Evolutionary conservation across 164 flowering plant genomes (phyloP), one percentile per base, ranked within the genome.

Genomic region (Euptelea pleiosperma): DNA sequence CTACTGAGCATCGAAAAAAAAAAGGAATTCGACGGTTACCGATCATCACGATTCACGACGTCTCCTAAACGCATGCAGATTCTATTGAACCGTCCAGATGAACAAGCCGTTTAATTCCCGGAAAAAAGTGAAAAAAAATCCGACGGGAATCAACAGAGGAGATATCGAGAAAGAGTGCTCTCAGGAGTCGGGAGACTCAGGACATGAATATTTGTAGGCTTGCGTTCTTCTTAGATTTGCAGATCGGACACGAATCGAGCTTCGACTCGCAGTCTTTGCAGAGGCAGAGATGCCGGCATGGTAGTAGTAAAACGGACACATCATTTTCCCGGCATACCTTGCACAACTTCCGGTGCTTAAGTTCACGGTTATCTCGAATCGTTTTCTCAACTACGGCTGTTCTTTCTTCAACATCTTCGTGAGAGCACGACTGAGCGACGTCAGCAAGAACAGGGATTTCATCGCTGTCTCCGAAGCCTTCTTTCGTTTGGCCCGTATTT

Each of bases 381-480:
- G 52, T 43, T 40, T 16, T 51, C 35, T 49, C 40, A 0, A 30
- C 36, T 5, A 3, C 30, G 6, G 21, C 16, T n/a, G 10, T 29
- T 22, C 18, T 51, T 7, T 55, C 56, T 16, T 30, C 63, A 11
- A 11, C 46, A 7, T 21, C 54, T 10, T 40, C 60, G 28, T 51
- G 31, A 14, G 57, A 66, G 49, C 62, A 61, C 0, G 77, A 73
- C 34, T 51, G 65, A 2, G 62, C 63, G 52, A 66, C 74, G 28
- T 65, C 67, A 6, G 40, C 62, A 2, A 12, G 24, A 4, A 6
- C 37, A 2, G 40, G 19, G 16, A 53, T 45, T 9, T 34, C 51
- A 6, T 53, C 63, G 33, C 69, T 73, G n/a, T 73, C 77, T 25
- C 77, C 77, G 43, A 48, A 70, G 6, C 77, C 77, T 62, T 73